Base-by-base conservation (phyloP, 1,284 basidiomycete species). In the Porogramme epimiltina region DNA sequence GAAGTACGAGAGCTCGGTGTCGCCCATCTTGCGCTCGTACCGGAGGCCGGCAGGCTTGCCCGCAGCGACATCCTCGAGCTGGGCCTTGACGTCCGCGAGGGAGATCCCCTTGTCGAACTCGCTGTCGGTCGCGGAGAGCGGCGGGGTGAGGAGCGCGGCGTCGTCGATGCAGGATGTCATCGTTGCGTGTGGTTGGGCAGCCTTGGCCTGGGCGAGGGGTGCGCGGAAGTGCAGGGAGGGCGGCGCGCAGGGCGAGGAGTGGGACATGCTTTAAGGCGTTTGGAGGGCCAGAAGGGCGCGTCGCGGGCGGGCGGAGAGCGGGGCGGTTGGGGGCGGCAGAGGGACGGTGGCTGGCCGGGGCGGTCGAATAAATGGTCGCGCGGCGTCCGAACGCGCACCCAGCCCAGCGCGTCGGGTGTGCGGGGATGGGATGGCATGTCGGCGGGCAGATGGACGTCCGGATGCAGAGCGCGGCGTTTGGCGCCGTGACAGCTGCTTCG, bases 1-100 rank as follows among this genome's bases (percentile, higher is more conserved):
- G 63, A 80, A 91, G 66, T 91, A 91, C 3, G 86, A 87, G 4
- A 77, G 65, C 65, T 89, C 86, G 10, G 79, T 86, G 52, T 87
- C 78, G 8, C 86, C 84, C 58, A 89, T 72, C 54, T 63, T 70
- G 22, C 81, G 72, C 62, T 81, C 76, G 52, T 57, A 61, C n/a
- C 46, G 57, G 16, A 50, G 47, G 4, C 9, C 33, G 18, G 34
- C n/a, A 22, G 46, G 38, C 6, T 38, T 20, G 20, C 45, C 36
- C 11, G 41, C 28, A 28, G 40, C 25, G 11, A 19, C 26, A 15
- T 37, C 25, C 23, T 38, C 48, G 15, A 34, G 38, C 4, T 18
- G 20, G 3, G 26, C 34, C 13, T 25, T 28, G 2, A 40, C 20
- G 36, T 43, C 25, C 28, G 48, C 36, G 20, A 49, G 43, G 8